Percentiles rank a stretch among this genome's conserved stretches.
Evolutionary conservation across 257 asterid genomes (phyloP).

Genomic region (Salvia rosmarinus): DNA sequence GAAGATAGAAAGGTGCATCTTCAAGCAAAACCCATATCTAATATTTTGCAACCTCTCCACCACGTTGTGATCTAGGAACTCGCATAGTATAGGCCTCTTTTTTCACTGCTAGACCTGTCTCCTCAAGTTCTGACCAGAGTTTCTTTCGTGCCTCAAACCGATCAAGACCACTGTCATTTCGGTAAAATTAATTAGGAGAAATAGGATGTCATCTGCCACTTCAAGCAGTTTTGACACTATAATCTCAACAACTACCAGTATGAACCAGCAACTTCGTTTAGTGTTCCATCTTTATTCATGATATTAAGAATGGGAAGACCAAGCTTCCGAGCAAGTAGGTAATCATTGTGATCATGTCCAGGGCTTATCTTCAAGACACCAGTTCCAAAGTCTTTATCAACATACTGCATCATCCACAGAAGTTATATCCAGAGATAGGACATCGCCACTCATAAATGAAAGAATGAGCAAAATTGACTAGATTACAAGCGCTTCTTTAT

Average conservation of each 20-base stretch:
- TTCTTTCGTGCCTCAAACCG: slow-evolving; percentile 98
- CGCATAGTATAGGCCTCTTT: slow-evolving; percentile 81
- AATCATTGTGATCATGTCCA: slow-evolving; percentile 98
- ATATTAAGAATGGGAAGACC: slow-evolving; percentile 98
- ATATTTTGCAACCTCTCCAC: slow-evolving; percentile 81
- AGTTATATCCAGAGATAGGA: slow-evolving; percentile 27
- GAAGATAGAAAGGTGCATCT: slow-evolving; percentile 29
- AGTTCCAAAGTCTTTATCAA: slow-evolving; percentile 98
- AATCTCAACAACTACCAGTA: slow-evolving; percentile 60
- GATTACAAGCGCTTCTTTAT: not conserved
- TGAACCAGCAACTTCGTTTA: slow-evolving; percentile 90
- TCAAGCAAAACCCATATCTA: slow-evolving; percentile 28
- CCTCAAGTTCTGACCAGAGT: slow-evolving; percentile 95
- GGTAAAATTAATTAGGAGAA: slow-evolving; percentile 37
- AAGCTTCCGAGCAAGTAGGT: slow-evolving; percentile 96
- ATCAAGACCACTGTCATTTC: slow-evolving; percentile 82
- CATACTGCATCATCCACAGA: slow-evolving; percentile 62
- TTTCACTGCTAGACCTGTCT: slow-evolving; percentile 88
- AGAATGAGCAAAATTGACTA: slow-evolving; percentile 12
- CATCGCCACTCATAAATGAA: slow-evolving; percentile 18
- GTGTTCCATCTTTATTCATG: slow-evolving; percentile 98
- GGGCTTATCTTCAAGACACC: slow-evolving; percentile 99
- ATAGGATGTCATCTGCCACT: slow-evolving; percentile 17
- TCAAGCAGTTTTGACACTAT: slow-evolving; percentile 27
- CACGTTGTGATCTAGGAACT: slow-evolving; percentile 99